Percentiles rank a stretch among this genome's conserved stretches.
These are phyloP conservation scores for Fragaria nilgerrensis DNA, from an alignment of 306 rosid genomes.

Conservation along the genomic window DNA sequence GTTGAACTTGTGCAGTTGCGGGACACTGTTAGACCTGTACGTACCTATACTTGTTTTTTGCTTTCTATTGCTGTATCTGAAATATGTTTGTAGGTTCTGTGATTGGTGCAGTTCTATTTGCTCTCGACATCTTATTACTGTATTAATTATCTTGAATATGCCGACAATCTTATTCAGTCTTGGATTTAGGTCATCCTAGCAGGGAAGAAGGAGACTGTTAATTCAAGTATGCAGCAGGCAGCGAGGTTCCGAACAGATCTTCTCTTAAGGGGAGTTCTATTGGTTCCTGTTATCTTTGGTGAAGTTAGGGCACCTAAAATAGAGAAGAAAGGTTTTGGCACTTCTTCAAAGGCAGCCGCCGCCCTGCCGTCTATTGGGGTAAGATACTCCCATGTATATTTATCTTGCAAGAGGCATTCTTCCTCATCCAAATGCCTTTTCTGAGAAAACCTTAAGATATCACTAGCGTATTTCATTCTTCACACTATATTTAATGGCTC, in stretches of 20 bases:
- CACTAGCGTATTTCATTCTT: slow-evolving; percentile 16
- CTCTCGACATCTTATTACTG: background rate
- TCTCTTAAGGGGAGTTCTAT: slow-evolving; percentile 71
- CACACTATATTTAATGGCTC: slow-evolving; percentile 27
- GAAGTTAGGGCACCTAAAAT: slow-evolving; percentile 57
- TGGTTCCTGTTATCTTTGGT: slow-evolving; percentile 85
- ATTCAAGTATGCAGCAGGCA: slow-evolving; percentile 64
- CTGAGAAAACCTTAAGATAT: slow-evolving; percentile 12
- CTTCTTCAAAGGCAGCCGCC: slow-evolving; percentile 49
- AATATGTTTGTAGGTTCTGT: too few relatives aligned
- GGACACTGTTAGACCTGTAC: slow-evolving; percentile 86
- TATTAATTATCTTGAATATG: slow-evolving; percentile 9
- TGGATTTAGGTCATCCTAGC: slow-evolving; percentile 85
- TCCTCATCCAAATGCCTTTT: slow-evolving; percentile 15
- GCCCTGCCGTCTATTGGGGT: slow-evolving; percentile 96
- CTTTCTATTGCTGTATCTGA: background rate
- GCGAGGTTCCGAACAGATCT: slow-evolving; percentile 84
- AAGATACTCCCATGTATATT: slow-evolving; percentile 18
- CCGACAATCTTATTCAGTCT: slow-evolving; percentile 24
- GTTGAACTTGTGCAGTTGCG: slow-evolving; percentile 98
- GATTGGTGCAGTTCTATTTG: background rate
- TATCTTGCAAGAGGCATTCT: background rate
- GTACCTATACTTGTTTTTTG: slow-evolving; percentile 24
- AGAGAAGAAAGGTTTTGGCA: slow-evolving; percentile 90
- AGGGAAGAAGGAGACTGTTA: slow-evolving; percentile 76